A percentile compares a stretch with the other conserved stretches of the same genome.
These are phyloP conservation scores for Onygenales sp. DNA, from an alignment of 2,329 filamentous ascomycete species.

Conservation along the genomic window DNA sequence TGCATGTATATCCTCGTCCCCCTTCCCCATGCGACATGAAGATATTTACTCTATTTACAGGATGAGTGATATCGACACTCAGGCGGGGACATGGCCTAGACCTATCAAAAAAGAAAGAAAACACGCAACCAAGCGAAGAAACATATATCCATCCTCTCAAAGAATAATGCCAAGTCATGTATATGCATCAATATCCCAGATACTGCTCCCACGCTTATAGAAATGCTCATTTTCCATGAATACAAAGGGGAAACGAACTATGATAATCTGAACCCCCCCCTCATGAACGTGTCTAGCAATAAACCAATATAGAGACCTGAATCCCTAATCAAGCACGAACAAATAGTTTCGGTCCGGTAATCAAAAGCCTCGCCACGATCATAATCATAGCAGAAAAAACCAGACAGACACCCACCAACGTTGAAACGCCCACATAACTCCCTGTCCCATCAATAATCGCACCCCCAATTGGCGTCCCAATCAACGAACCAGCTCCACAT, in stretches of 20 bases:
- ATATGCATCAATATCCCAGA: not conserved
- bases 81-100: too few relatives aligned
- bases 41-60: too few relatives aligned
- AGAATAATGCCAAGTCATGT: not conserved
- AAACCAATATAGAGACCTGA: not conserved
- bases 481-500: conserved; percentile 47
- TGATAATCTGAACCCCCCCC: too few relatives aligned
- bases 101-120: not conserved
- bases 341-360: conserved; percentile 22
- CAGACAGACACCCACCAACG: conserved; percentile 9
- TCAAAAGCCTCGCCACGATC: conserved; percentile 20
- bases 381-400: conserved; percentile 6
- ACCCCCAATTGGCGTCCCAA: conserved; percentile 50
- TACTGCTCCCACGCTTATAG: not conserved
- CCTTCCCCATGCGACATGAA: too few relatives aligned
- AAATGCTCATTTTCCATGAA: not conserved
- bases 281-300: not conserved
- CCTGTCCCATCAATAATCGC: conserved; percentile 40
- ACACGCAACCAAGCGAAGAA: not conserved
- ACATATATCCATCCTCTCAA: not conserved
- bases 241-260: not conserved
- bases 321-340: conserved; percentile 18
- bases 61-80: too few relatives aligned
- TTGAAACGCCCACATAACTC: conserved; percentile 25
- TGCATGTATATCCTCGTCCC: too few relatives aligned